These are phyloP conservation scores for Lichina pygmaea DNA, from an alignment of 495 filamentous ascomycete species.

Conservation along the genomic window DNA sequence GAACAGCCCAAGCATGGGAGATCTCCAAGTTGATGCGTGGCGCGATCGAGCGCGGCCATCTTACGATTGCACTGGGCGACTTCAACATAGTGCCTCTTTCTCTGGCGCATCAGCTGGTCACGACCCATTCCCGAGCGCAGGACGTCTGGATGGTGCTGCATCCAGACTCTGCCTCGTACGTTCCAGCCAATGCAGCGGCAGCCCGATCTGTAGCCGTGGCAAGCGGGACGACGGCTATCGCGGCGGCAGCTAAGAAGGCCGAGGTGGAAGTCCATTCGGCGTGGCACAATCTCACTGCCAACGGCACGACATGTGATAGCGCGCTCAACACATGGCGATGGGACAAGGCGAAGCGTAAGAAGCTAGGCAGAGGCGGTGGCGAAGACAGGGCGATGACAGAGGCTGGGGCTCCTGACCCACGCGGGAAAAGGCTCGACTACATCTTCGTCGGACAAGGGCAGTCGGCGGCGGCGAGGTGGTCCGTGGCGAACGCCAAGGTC, in stretches of 20 bases:
- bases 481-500: constrained; percentile 36
- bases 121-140: constrained; percentile 44
- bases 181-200: constrained; percentile 28
- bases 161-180: constrained; percentile 41
- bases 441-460: constrained; percentile 37
- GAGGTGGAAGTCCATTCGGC: constrained; percentile 23
- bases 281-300: constrained; percentile 36
- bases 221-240: too few relatives aligned
- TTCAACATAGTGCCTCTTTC: constrained; percentile 87
- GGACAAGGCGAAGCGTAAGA: constrained; percentile 33
- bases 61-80: constrained; percentile 68
- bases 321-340: constrained; percentile 85
- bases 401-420: constrained; percentile 21
- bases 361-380: constrained; percentile 23
- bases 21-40: constrained; percentile 73
- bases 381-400: too few relatives aligned
- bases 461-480: constrained; percentile 23
- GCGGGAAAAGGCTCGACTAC: constrained; percentile 79
- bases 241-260: constrained; percentile 27
- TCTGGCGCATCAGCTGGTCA: constrained; percentile 64
- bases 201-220: too few relatives aligned
- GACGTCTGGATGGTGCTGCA: constrained; percentile 64
- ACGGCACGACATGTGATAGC: constrained; percentile 72
- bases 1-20: constrained; percentile 91
- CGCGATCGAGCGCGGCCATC: constrained; percentile 58